phyloP scores from a whole-genome alignment of 495 filamentous ascomycete genomes.

The Aspergillus heteromorphus region DNA sequence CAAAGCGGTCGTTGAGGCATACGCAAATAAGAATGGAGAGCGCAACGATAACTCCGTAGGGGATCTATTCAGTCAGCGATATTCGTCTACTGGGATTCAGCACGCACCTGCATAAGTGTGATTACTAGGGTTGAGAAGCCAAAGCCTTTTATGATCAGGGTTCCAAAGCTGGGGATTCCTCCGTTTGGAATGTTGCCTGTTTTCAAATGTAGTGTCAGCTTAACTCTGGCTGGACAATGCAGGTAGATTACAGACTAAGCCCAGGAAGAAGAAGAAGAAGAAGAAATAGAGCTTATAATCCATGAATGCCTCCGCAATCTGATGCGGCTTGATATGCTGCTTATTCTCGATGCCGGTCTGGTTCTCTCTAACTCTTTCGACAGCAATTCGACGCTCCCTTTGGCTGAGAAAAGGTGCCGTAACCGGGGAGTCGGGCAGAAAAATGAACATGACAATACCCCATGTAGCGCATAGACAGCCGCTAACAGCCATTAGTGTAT shows the following conservation, averaged over 20 bases:
- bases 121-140: conserved; percentile 51
- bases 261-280: conserved; percentile 54
- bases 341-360: conserved; percentile 65
- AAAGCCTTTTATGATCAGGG: conserved; percentile 57
- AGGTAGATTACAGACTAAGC: conserved; percentile 29
- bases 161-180: conserved; percentile 56
- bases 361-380: conserved; percentile 54
- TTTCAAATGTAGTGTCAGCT: background rate
- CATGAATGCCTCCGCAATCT: conserved; percentile 51
- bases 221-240: background rate
- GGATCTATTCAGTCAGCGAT: conserved; percentile 38
- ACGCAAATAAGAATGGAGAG: conserved; percentile 54
- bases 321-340: conserved; percentile 50
- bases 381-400: conserved; percentile 52
- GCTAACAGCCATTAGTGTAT: conserved; percentile 16
- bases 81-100: conserved; percentile 8
- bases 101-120: conserved; percentile 40
- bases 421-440: conserved; percentile 61
- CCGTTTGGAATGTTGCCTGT: conserved; percentile 42
- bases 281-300: conserved; percentile 63
- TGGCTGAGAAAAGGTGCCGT: conserved; percentile 53
- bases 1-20: conserved; percentile 51
- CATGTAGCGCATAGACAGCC: conserved; percentile 52
- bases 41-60: conserved; percentile 52
- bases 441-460: conserved; percentile 52